Evolutionary conservation across 2,329 filamentous ascomycete species (phyloP), one percentile per base, ranked within the genome.

Genomic region (Exophiala viscosa): DNA sequence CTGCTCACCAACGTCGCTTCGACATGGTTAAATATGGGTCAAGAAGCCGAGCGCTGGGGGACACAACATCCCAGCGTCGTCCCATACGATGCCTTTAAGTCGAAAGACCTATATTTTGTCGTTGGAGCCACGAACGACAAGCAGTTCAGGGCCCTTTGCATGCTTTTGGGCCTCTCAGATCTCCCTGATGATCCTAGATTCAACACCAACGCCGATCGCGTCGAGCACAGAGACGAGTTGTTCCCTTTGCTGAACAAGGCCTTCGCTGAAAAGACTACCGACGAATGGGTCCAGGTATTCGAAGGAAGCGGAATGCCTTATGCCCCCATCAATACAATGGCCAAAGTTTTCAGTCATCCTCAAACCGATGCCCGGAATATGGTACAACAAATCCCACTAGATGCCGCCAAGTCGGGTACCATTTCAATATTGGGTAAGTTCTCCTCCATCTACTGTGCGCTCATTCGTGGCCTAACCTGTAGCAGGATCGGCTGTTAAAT

Each of bases 61-160:
- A 73, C 72, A 5, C 70, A 67, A 17, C 75, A 78, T 64, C 74
- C 75, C 1, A 74, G 68, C 32, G 72, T 76, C 31, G 74, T 73
- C 8, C 75, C 74, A 1, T 78, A 76, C 48, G 68, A 76, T 50
- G 72, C 71, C 0, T 77, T 88, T 68, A 79, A 82, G 64, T 88
- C 86, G 3, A 81, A 79, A 49, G 84, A 89, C 57, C 83, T 84
- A 13, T 81, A 83, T 52, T 77, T 89, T 33, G 76, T 90, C 15
- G 77, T 88, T 42, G 86, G 86, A 3, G 85, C 85, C 23, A 85
- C 84, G n/a, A 89, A 89, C 61, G 84, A 88, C 64, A 77, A 81
- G 5, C 75, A 88, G 1, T 90, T 87, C 57, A 78, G 79, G 11
- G 76, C 85, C 14, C 69, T 89, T 7, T 86, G 83, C 62, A 75